These are phyloP conservation scores for Casuarina cunninghamiana DNA, from an alignment of 306 rosid species.

Conservation along the genomic window DNA sequence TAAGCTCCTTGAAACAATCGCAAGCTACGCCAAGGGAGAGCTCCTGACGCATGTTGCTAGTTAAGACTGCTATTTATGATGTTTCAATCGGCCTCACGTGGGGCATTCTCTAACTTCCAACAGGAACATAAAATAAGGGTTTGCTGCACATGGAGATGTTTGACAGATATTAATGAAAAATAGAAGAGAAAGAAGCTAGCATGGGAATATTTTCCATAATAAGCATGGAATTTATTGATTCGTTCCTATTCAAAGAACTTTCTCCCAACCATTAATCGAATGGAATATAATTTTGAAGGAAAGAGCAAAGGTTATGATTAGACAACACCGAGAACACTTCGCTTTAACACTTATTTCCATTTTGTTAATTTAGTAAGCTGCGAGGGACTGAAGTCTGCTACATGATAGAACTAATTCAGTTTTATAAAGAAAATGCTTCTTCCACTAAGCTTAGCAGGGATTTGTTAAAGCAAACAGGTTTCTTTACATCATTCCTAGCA, in stretches of 20 bases:
- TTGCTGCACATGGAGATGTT: conserved; percentile 58
- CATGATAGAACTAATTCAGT: conserved; percentile 9
- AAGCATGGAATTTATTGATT: conserved; percentile 31
- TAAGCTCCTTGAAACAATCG: too few species aligned
- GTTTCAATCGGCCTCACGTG: conserved; percentile 55
- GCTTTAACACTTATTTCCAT: conserved; percentile 17
- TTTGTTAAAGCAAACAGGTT: not conserved
- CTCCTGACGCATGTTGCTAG: conserved; percentile 18
- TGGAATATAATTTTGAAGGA: not conserved
- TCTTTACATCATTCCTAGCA: conserved; percentile 1
- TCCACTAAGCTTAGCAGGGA: conserved; percentile 46
- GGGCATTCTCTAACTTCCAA: conserved; percentile 27
- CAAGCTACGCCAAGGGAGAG: not conserved
- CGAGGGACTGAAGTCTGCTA: conserved; percentile 20
- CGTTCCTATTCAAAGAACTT: conserved; percentile 17
- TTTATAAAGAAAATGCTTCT: conserved; percentile 50
- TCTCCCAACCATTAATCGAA: conserved; percentile 38
- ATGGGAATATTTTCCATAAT: conserved; percentile 56
- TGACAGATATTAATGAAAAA: conserved; percentile 32
- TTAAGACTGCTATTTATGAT: conserved; percentile 56
- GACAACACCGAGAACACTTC: conserved; percentile 63
- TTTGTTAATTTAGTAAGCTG: conserved; percentile 9
- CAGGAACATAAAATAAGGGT: conserved; percentile 41
- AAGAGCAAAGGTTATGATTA: conserved; percentile 50
- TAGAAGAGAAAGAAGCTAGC: conserved; percentile 12